Evolutionary conservation across 2,329 filamentous ascomycete species (phyloP).

Genomic region (Xylariaceae sp.): DNA sequence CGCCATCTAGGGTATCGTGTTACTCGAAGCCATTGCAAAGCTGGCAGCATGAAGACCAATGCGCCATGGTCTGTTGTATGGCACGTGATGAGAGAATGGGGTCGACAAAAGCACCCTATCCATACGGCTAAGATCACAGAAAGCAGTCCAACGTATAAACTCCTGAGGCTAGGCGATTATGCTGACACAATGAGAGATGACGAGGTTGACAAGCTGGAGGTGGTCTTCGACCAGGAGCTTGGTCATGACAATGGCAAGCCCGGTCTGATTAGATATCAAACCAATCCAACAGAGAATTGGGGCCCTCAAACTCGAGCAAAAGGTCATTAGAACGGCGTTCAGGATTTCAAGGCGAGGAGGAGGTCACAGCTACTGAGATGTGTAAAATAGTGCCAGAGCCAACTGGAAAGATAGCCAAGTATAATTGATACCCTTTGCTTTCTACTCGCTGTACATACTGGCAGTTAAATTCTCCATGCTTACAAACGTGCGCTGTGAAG

Average conservation of each 20-base stretch:
- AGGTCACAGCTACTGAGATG: not conserved
- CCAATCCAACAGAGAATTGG: slow-evolving; percentile 91
- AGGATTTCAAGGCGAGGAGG: not conserved
- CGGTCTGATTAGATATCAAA: slow-evolving; percentile 80
- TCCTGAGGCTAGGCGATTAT: slow-evolving; percentile 51
- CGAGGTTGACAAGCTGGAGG: slow-evolving; percentile 37
- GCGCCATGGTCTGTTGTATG: slow-evolving; percentile 88
- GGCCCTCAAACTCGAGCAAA: slow-evolving; percentile 70
- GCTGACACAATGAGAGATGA: slow-evolving; percentile 34
- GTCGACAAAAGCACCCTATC: slow-evolving; percentile 74
- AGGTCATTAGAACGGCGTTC: slow-evolving; percentile 41
- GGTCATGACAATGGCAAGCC: slow-evolving; percentile 67
- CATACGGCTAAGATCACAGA: slow-evolving; percentile 69
- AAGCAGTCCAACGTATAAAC: slow-evolving; percentile 67
- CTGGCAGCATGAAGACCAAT: slow-evolving; percentile 89
- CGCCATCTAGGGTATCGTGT: slow-evolving; percentile 76
- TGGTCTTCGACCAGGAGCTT: slow-evolving; percentile 73
- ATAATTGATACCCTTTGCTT: slow-evolving; percentile 30
- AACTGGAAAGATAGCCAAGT: slow-evolving; percentile 10
- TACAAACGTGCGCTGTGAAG: not conserved
- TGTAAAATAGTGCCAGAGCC: not conserved
- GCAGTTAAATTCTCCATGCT: not conserved
- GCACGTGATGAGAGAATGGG: slow-evolving; percentile 93
- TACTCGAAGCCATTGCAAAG: slow-evolving; percentile 82
- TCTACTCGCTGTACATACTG: not conserved